Conservation (phyloP, 768 basidiomycete genomes). For the Amanita thiersii region DNA sequence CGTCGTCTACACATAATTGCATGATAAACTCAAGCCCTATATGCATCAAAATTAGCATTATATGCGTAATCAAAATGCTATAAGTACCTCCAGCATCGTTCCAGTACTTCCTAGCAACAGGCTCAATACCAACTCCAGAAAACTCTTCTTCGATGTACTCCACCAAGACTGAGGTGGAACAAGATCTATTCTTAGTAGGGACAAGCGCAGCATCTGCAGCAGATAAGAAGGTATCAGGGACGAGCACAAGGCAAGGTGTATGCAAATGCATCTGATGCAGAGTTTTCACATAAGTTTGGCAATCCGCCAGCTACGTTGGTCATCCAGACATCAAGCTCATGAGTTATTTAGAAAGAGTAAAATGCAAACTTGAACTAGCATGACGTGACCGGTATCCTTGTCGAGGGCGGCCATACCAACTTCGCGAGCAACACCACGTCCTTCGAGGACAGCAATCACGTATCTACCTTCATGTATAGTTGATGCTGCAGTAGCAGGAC, state of each 20-base stretch:
- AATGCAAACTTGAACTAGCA: constrained; percentile 64
- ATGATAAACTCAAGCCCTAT: constrained; percentile 68
- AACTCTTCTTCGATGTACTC: constrained; percentile 72
- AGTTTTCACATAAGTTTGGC: constrained; percentile 84
- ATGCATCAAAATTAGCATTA: constrained; percentile 4
- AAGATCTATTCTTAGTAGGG: constrained; percentile 33
- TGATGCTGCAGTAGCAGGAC: constrained; percentile 61
- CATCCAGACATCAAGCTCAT: not conserved
- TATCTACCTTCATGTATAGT: constrained; percentile 51
- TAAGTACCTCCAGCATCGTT: constrained; percentile 66
- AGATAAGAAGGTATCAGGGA: constrained; percentile 77
- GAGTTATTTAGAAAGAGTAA: not conserved
- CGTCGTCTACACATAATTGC: constrained; percentile 72
- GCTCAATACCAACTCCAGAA: constrained; percentile 55
- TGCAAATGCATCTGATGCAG: constrained; percentile 81
- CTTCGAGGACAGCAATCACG: constrained; percentile 66
- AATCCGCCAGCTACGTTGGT: constrained; percentile 73
- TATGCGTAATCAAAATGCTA: not conserved
- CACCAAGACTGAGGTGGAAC: constrained; percentile 54
- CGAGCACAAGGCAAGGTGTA: constrained; percentile 58
- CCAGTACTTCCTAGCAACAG: constrained; percentile 77
- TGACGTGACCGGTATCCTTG: constrained; percentile 64
- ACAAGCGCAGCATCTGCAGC: constrained; percentile 39
- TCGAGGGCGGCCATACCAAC: constrained; percentile 87
- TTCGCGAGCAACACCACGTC: constrained; percentile 71